Evolutionary conservation across 371 early-diverging fungal genomes (phyloP), one percentile per base, ranked within the genome.

Genomic region (Dichotomocladium elegans): DNA sequence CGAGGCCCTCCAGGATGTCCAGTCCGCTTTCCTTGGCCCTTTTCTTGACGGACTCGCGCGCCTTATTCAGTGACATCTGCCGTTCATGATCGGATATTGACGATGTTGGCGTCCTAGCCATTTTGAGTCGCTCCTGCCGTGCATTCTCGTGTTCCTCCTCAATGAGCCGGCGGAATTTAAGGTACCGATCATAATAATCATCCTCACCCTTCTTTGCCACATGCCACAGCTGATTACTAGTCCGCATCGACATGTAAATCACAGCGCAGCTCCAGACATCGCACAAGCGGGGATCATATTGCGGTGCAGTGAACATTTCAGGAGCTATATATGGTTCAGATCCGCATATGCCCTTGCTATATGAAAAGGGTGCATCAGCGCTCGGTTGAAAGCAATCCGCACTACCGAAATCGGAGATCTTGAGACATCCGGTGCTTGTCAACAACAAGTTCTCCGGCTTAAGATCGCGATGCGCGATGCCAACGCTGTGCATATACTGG

Each of bases 371-470:
- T 19, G 58, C 57, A 31, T 66, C 63, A 56, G 63, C 62, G 1
- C 66, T 61, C 55, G 61, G 59, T 30, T 60, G 60, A 45, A 75
- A 66, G 28, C 73, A 71, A 12, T 75, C 74, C 9, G 76, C 69
- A 34, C 66, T 64, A 27, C 95, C 95, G 76, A 95, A 93, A 57
- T 95, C 94, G 1, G 92, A 81, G 43, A 95, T 88, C 66, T 93
- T 93, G 57, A 93, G 74, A 56, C 91, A 86, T 1, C 93, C 92
- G 30, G 74, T 60, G 14, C 77, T 63, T 17, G 86, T 88, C 14
- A 96, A 61, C 3, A 96, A 72, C 57, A 88, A 53, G 53, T 91
- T 89, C 50, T 92, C 88, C 14, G 92, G 92, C 56, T 91, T 88
- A 45, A 93, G 53, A 53, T 83, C 82, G 33, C 89, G 80, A 64